Base-by-base conservation (phyloP, 2,329 filamentous ascomycete genomes). In the Exophiala calicioides region DNA sequence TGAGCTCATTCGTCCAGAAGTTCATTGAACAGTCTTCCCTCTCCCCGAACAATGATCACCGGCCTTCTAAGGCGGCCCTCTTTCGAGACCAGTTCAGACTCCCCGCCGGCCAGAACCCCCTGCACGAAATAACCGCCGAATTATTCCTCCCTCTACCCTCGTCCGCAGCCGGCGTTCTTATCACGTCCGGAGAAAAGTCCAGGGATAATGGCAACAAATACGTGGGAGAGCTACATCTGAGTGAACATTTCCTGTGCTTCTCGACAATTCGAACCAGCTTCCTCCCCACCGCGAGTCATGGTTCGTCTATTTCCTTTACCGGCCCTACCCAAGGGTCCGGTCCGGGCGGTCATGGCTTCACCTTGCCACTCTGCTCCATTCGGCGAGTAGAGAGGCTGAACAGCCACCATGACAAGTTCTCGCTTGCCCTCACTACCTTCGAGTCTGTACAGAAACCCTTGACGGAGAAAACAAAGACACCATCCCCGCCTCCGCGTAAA, bases 61-160 rank as follows among this genome's bases (percentile, higher is more conserved):
- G 80, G 55, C 90, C 90, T 38, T 91, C 90, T 64, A 97, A 96
- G 73, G 84, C 90, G 45, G 85, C 86, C 40, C 81, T 97, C 49
- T 98, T 97, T 74, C 90, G 93, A 72, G 85, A 86, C 68, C 93
- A 98, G 71, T 98, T 98, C 74, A 88, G 93, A 58, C 85, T 98
- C 24, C 93, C 93, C 34, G 83, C 89, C 63, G 86, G 88, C 29
- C 91, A 98, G 71, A 90, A 87, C 54, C 93, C 93, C 45, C 79
- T 97, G 47, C 90, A 94, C 72, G 93, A 98, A 75, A 96, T 98
- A 71, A 90, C 87, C 52, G 90, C 93, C 63, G 93, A 98, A 74
- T 81, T 98, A 50, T 94, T 90, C 46, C 87, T 98, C 49, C 84
- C 85, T 44, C 83, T 81, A 53, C 81, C 81, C 55, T 87, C 85